Evolutionary conservation across 2,329 filamentous ascomycete species (phyloP), one percentile per base, ranked within the genome.

Genomic region (Aspergillus latus): DNA sequence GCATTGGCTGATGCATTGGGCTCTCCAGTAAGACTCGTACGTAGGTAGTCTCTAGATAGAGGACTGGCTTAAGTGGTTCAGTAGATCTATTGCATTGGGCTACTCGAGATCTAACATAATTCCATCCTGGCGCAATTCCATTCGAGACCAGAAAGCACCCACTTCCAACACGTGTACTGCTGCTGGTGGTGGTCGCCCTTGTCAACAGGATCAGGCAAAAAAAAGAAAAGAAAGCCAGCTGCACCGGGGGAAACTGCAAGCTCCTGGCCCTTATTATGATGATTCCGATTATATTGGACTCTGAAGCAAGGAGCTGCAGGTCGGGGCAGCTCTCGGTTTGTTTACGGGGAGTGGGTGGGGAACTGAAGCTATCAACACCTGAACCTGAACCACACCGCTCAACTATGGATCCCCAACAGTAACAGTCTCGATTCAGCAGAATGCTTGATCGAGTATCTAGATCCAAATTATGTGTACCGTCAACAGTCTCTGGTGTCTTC

Each of bases 131-230:
- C 34, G 13, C 8, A 37, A 54, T 49, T 48, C 44, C 34, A 49
- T 54, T 49, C 39, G 30, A 39, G 46, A 44, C 52, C 46, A 43
- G 39, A 49, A 49, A 45, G 40, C 39, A 36, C 42, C 46, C 32
- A 48, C 49, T 43, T 28, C 29, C 55, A 52, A 60, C 58, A 60
- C 58, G 58, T 60, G 56, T 60, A 58, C 55, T 32, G 39, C 37
- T 46, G 39, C 40, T 53, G 58, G 11, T 57, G 56, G 56, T 44
- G 36, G 56, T 43, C 51, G 49, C 47, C 49, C 47, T 10, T n/a
- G 49, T 53, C 53, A 59, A 56, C 57, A 32, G 28, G 57, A 42
- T 51, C 30, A 16, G 44, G 50, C 32, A 42, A 48, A 9, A 54
- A 53, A 50, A 45, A 49, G 37, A 49, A 54, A 49, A 37, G 13